phyloP scores from a whole-genome alignment of 805 yeast genomes.

The Yarrowia sp. region DNA sequence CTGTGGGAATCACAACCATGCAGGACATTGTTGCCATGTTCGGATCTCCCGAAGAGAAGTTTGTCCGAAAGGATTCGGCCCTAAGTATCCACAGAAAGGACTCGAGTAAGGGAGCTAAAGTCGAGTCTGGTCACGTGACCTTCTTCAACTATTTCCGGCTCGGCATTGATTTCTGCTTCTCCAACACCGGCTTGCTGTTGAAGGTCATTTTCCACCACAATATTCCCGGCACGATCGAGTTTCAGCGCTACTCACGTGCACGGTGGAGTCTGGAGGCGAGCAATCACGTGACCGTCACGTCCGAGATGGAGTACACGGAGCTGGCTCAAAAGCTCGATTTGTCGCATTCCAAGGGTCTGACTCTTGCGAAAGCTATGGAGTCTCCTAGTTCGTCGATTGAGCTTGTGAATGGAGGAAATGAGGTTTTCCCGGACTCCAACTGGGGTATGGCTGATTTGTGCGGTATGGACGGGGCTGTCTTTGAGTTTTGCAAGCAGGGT shows the following conservation, averaged over 20 bases:
- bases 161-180: slow-evolving; percentile 25
- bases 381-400: slow-evolving; percentile 20
- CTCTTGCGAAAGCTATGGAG: slow-evolving; percentile 31
- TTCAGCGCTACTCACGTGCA: slow-evolving; percentile 6
- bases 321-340: slow-evolving; percentile 12
- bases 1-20: slow-evolving; percentile 9
- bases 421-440: slow-evolving; percentile 19
- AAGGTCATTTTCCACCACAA: slow-evolving; percentile 32
- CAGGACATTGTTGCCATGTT: slow-evolving; percentile 26
- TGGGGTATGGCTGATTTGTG: slow-evolving; percentile 37
- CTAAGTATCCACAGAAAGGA: slow-evolving; percentile 26
- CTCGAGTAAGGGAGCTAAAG: neutral
- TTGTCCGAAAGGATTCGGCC: slow-evolving; percentile 9
- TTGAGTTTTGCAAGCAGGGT: slow-evolving; percentile 36
- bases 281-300: neutral
- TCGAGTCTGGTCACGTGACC: slow-evolving; percentile 16
- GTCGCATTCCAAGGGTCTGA: slow-evolving; percentile 21
- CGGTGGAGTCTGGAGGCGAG: slow-evolving; percentile 20
- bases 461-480: slow-evolving; percentile 24
- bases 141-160: slow-evolving; percentile 31
- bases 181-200: neutral
- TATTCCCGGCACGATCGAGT: slow-evolving; percentile 29
- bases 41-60: slow-evolving; percentile 31
- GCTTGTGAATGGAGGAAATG: slow-evolving; percentile 24
- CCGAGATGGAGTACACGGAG: slow-evolving; percentile 33